Base-by-base conservation (phyloP, 176 grass and related monocot species). In the Oryza meyeriana region DNA sequence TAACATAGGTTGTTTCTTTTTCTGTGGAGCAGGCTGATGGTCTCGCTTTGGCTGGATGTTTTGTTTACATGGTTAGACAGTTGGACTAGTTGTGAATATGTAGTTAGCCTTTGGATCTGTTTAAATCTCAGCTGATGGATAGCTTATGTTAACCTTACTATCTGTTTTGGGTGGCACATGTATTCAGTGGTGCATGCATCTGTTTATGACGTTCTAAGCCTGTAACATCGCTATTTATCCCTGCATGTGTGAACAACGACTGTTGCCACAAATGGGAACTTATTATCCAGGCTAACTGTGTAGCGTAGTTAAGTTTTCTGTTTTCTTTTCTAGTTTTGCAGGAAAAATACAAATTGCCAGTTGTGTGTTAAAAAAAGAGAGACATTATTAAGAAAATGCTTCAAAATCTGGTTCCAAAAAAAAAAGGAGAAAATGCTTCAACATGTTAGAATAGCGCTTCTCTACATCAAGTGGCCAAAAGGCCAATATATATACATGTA, bases 51-150 rank as follows among this genome's bases (percentile, higher is more conserved):
- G 26, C 10, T 85, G 71, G 64, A 72, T 64, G 26, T 28, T 12
- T 4, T 57, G 2, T 55, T 27, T 33, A 12, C 17, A 75, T 39
- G 32, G 52, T 80, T 71, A 20, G 20, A 22, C 20, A 55, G 20
- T n/a, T n/a, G 47, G 57, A 66, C 31, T 81, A 72, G 72, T 13
- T n/a, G 55, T 85, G 87, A 77, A 81, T 81, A 66, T 81, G 6
- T 81, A 77, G 72, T 66, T 85, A 85, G 78, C 78, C 42, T 47
- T 72, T 66, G 83, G 31, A 76, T 18, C 6, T 59, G 26, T 71
- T 22, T 58, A n/a, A n/a, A n/a, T n/a, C n/a, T n/a, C 47, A 57
- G 10, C 11, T 20, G 42, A 50, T 73, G 70, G 25, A 30, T 18
- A 20, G 28, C 47, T 81, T 59, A 32, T 78, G 36, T 26, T 24